These are phyloP conservation scores for Fusarium sp. DNA, from an alignment of 2,329 filamentous ascomycete species.

Conservation along the genomic window DNA sequence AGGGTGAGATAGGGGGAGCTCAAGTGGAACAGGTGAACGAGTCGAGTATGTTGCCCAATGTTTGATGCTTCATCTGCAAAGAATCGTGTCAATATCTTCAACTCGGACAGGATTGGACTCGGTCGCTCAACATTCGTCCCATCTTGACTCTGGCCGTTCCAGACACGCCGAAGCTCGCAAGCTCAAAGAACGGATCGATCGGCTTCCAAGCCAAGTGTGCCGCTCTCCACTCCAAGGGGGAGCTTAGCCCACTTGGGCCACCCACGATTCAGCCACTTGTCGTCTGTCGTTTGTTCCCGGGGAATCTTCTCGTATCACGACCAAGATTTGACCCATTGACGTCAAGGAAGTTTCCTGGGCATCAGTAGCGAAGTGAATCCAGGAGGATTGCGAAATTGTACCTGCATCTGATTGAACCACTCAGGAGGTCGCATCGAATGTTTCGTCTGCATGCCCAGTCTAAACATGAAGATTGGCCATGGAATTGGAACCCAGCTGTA, in stretches of 20 bases:
- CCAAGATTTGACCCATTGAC: not conserved
- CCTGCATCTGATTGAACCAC: constrained; percentile 7
- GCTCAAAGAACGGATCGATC: constrained; percentile 26
- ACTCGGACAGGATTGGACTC: not conserved
- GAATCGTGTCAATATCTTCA: not conserved
- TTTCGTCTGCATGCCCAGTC: constrained; percentile 8
- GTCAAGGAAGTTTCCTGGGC: not conserved
- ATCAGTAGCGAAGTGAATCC: not conserved
- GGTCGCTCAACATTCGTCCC: not conserved
- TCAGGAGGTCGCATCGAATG: constrained; percentile 22
- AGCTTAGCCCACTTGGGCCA: constrained; percentile 1
- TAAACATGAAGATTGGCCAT: constrained; percentile 27
- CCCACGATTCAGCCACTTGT: not conserved
- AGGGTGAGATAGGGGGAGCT: not conserved
- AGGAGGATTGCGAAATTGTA: constrained; percentile 1
- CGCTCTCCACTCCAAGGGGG: constrained; percentile 35
- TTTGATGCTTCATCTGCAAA: not conserved
- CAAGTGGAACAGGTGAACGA: not conserved
- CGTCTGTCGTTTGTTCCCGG: not conserved
- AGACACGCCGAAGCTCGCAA: not conserved
- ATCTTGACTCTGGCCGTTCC: not conserved
- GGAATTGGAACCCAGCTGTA: constrained; percentile 9
- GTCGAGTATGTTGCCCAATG: not conserved
- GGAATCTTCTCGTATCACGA: not conserved
- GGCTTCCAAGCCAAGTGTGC: constrained; percentile 23